Evolutionary conservation across 352 stramenopile species (phyloP).

Genomic region (Ophiocytium majus): DNA sequence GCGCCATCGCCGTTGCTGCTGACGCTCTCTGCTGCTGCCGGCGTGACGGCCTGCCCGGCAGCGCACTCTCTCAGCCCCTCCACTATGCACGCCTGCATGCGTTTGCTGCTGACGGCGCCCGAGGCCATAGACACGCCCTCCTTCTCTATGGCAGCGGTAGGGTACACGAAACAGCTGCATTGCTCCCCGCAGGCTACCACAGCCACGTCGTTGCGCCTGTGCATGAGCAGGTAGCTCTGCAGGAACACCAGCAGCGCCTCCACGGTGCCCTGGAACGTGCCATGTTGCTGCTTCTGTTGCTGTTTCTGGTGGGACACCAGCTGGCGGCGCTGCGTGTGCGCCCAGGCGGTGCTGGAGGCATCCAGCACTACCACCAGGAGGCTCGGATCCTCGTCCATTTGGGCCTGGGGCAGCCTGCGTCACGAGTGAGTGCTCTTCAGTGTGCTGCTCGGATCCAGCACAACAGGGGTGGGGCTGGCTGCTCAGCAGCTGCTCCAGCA

Average conservation of each 20-base stretch:
- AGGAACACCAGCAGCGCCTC: constrained; percentile 48
- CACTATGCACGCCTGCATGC: constrained; percentile 39
- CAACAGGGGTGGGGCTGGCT: too few species aligned
- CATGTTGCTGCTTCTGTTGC: background rate
- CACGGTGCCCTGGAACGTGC: constrained; percentile 46
- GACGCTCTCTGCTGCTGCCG: background rate
- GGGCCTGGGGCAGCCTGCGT: too few species aligned
- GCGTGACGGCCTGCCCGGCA: too few species aligned
- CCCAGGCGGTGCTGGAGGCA: constrained; percentile 40
- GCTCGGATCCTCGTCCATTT: constrained; percentile 38
- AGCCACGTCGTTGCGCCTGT: constrained; percentile 48
- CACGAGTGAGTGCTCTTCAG: too few species aligned
- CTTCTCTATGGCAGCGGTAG: constrained; percentile 37
- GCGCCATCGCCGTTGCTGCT: background rate
- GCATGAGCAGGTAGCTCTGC: constrained; percentile 55
- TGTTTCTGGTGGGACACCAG: too few species aligned
- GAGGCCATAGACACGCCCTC: constrained; percentile 31
- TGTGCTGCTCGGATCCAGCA: too few species aligned
- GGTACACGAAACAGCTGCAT: constrained; percentile 42
- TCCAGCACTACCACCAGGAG: constrained; percentile 48
- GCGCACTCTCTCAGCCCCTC: constrained; percentile 25
- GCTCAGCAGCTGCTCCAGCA: too few species aligned
- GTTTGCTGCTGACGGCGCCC: constrained; percentile 48
- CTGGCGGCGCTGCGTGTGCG: background rate
- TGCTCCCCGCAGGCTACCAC: constrained; percentile 35